phyloP scores from a whole-genome alignment of 2,329 filamentous ascomycete genomes.

The Botryotinia calthae region DNA sequence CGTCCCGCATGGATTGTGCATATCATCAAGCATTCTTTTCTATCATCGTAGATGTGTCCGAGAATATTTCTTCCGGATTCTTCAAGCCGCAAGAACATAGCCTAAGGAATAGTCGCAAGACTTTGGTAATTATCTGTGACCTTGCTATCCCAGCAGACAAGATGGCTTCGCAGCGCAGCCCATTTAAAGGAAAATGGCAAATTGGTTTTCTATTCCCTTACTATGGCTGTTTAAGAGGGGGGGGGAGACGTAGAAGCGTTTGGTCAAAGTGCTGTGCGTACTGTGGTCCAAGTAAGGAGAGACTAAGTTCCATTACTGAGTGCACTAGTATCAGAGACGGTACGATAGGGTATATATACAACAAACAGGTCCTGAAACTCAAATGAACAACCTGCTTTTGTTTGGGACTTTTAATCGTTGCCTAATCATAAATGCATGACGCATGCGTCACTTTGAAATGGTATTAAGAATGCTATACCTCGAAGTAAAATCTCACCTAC shows the following conservation, averaged over 20 bases:
- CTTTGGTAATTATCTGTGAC: not conserved
- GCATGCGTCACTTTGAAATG: too few species aligned
- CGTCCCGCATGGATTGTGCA: not conserved
- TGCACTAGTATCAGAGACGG: not conserved
- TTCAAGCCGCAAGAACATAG: not conserved
- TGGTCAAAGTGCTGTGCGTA: not conserved
- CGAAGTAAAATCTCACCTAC: not conserved
- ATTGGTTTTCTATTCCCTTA: not conserved
- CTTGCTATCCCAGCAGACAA: not conserved
- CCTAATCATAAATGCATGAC: too few species aligned
- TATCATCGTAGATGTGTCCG: not conserved
- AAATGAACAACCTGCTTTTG: not conserved
- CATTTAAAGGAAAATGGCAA: accelerated
- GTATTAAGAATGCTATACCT: too few species aligned
- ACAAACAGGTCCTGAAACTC: not conserved
- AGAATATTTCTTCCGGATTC: not conserved
- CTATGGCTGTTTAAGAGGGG: not conserved
- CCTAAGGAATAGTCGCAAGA: not conserved
- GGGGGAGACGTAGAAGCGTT: not conserved
- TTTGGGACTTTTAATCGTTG: too few species aligned
- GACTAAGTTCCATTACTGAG: not conserved
- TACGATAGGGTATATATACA: not conserved
- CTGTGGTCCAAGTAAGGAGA: not conserved
- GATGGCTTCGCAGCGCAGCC: not conserved
- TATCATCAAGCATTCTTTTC: not conserved